These are phyloP conservation scores for Trichoderma simmonsii DNA, from an alignment of 2,329 filamentous ascomycete species.

Conservation along the genomic window DNA sequence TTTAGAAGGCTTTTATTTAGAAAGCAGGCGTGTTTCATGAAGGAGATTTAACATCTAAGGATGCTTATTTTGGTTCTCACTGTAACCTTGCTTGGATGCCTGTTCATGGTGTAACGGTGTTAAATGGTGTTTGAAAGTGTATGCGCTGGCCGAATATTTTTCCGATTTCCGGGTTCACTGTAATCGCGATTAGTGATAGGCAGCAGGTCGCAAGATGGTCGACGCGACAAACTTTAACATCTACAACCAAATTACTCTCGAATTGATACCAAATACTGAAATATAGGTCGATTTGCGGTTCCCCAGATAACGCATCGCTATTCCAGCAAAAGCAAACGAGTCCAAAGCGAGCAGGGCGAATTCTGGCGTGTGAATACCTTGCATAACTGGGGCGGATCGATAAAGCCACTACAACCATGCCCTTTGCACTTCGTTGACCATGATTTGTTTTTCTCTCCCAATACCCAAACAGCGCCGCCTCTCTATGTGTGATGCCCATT, in stretches of 20 bases:
- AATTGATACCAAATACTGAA: neutral
- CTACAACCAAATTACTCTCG: neutral
- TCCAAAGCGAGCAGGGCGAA: neutral
- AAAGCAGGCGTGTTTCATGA: neutral
- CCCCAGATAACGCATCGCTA: neutral
- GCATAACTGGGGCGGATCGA: neutral
- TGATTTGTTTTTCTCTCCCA: neutral
- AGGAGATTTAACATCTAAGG: neutral
- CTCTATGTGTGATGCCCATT: neutral
- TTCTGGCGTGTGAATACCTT: no score
- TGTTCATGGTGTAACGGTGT: neutral
- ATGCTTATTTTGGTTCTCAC: neutral
- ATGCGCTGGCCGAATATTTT: neutral
- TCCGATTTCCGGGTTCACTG: neutral
- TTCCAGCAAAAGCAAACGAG: neutral
- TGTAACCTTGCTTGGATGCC: neutral
- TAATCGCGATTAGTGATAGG: neutral
- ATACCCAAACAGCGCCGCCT: neutral
- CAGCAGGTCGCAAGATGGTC: neutral
- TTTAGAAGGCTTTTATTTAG: neutral
- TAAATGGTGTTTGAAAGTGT: no score
- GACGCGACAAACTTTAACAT: neutral
- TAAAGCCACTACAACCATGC: neutral
- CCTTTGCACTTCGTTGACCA: neutral
- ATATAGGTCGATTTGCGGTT: neutral